Conservation (phyloP, 495 filamentous ascomycete species). For the Penicillium argentinense region DNA sequence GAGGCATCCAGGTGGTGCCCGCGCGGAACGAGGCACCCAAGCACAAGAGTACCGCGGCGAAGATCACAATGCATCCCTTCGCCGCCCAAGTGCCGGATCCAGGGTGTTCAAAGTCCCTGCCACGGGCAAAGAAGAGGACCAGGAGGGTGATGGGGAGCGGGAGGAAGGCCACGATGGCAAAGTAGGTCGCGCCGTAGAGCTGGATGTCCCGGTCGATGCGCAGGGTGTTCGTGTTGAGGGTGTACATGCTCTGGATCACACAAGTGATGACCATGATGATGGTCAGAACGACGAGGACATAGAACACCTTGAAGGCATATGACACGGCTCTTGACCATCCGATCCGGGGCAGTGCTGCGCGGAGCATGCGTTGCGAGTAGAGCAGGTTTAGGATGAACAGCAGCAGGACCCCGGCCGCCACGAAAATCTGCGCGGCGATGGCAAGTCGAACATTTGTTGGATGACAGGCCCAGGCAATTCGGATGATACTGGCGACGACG, state of each 20-base stretch:
- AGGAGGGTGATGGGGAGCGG: constrained; percentile 64
- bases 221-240: constrained; percentile 51
- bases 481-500: constrained; percentile 60
- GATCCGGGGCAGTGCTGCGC: constrained; percentile 67
- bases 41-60: constrained; percentile 55
- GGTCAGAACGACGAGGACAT: constrained; percentile 57
- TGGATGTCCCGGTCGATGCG: constrained; percentile 61
- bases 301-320: constrained; percentile 54
- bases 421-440: constrained; percentile 73
- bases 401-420: constrained; percentile 72
- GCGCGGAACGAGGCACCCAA: constrained; percentile 71
- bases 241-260: constrained; percentile 66
- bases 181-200: constrained; percentile 64
- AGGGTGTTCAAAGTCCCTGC: constrained; percentile 60
- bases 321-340: constrained; percentile 61
- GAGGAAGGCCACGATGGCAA: constrained; percentile 70
- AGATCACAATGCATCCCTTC: constrained; percentile 64
- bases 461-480: constrained; percentile 53
- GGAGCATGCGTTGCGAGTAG: constrained; percentile 73
- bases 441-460: constrained; percentile 50
- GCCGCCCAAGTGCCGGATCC: constrained; percentile 64
- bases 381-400: constrained; percentile 82
- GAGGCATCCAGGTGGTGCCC: constrained; percentile 53
- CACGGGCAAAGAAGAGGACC: constrained; percentile 52
- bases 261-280: constrained; percentile 69